phyloP scores from a whole-genome alignment of 148 eudicot species.

The Vaccinium vitisidaea region DNA sequence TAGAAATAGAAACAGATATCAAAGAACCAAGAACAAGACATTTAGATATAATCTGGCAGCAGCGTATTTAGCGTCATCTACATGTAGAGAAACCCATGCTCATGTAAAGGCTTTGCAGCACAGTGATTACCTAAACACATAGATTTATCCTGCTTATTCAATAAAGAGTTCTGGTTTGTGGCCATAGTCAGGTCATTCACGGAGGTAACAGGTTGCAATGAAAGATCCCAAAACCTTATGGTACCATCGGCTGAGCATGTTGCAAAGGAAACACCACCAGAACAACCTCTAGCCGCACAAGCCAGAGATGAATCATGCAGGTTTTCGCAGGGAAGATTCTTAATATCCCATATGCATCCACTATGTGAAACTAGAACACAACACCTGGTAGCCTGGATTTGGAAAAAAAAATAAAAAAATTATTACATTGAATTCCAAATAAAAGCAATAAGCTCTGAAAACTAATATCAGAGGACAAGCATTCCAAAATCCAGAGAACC shows the following conservation, averaged over 20 bases:
- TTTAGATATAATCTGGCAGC: neutral
- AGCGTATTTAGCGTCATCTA: neutral
- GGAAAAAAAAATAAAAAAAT: no score
- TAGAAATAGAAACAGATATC: neutral
- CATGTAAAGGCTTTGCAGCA: neutral
- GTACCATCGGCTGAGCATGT: slow-evolving; percentile 64
- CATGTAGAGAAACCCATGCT: neutral
- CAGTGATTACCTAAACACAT: slow-evolving; percentile 33
- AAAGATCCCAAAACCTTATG: slow-evolving; percentile 58
- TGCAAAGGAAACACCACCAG: slow-evolving; percentile 62
- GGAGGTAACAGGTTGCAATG: slow-evolving; percentile 25
- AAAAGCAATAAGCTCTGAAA: neutral
- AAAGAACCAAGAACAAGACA: slow-evolving; percentile 7
- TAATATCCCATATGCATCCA: slow-evolving; percentile 56
- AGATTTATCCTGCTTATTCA: slow-evolving; percentile 21
- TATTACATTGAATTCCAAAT: slow-evolving; percentile 15
- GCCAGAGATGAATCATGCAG: slow-evolving; percentile 50
- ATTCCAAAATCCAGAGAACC: neutral
- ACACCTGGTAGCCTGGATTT: slow-evolving; percentile 50
- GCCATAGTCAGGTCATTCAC: slow-evolving; percentile 20
- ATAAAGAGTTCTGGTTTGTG: slow-evolving; percentile 8
- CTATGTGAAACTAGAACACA: slow-evolving; percentile 56
- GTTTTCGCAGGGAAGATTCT: slow-evolving; percentile 47
- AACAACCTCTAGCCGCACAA: slow-evolving; percentile 56
- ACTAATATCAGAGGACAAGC: neutral